phyloP scores from a whole-genome alignment of 2,329 filamentous ascomycete species.

The Colletotrichum incanum region DNA sequence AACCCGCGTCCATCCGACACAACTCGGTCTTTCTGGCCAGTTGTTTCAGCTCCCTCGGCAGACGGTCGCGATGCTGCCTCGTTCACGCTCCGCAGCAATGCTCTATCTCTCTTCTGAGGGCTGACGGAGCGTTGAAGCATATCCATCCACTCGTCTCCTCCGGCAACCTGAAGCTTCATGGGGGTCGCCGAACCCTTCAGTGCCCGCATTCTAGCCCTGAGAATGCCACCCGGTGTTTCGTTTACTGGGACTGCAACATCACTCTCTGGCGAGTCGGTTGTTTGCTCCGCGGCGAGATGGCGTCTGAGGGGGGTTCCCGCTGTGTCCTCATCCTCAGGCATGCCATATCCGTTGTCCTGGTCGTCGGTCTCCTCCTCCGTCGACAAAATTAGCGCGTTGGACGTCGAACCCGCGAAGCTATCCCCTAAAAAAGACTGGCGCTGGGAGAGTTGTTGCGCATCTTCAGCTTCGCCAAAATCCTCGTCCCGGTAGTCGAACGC shows the following conservation, averaged over 20 bases:
- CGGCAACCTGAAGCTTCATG: conserved; percentile 72
- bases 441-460: conserved; percentile 59
- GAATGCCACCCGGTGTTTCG: conserved; percentile 73
- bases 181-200: conserved; percentile 74
- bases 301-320: conserved; percentile 83
- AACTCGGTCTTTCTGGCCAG: conserved; percentile 50
- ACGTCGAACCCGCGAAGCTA: conserved; percentile 87
- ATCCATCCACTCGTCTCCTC: conserved; percentile 91
- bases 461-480: conserved; percentile 59
- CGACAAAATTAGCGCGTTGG: conserved; percentile 72
- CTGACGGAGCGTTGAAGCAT: conserved; percentile 95
- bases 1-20: conserved; percentile 75
- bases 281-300: conserved; percentile 83
- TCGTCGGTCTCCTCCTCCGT: conserved; percentile 72
- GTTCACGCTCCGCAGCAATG: conserved; percentile 74
- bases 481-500: conserved; percentile 79
- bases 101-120: conserved; percentile 92
- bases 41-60: conserved; percentile 59
- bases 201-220: conserved; percentile 76
- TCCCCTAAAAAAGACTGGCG: conserved; percentile 91
- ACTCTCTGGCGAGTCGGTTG: conserved; percentile 65
- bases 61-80: conserved; percentile 54
- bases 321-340: conserved; percentile 79
- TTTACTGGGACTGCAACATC: conserved; percentile 61
- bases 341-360: conserved; percentile 84